Conservation (phyloP, 1,284 basidiomycete genomes). For the Xerocomus alliaceus region DNA sequence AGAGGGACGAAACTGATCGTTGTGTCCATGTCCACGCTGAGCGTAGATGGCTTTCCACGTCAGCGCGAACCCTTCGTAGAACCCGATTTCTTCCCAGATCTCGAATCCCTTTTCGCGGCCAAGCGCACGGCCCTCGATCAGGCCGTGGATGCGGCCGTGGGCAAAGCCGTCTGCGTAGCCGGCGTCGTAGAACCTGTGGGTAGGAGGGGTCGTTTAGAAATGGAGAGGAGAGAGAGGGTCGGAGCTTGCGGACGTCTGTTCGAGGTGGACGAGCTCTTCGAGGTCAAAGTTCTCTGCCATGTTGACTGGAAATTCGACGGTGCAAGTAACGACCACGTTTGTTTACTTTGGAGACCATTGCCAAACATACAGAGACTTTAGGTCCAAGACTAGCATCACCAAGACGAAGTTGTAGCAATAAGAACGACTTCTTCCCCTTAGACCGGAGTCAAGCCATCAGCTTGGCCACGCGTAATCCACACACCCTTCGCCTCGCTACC, state of each 20-base stretch:
- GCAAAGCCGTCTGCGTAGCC: constrained; percentile 81
- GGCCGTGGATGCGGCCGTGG: constrained; percentile 88
- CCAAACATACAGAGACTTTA: too few relatives aligned
- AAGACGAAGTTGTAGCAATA: too few relatives aligned
- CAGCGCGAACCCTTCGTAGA: constrained; percentile 84
- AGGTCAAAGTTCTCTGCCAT: constrained; percentile 61
- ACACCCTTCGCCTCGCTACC: constrained; percentile 6
- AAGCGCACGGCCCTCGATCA: constrained; percentile 90
- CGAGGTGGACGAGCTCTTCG: constrained; percentile 70
- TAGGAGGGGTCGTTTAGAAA: constrained; percentile 5
- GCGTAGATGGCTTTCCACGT: constrained; percentile 67
- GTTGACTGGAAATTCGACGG: too few relatives aligned
- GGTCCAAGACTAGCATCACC: too few relatives aligned
- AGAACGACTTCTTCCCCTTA: too few relatives aligned
- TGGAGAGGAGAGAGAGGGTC: background rate
- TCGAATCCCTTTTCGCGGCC: constrained; percentile 93
- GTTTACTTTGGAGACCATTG: too few relatives aligned
- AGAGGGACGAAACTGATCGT: constrained; percentile 54
- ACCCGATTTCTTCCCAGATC: constrained; percentile 96
- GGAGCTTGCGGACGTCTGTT: constrained; percentile 63
- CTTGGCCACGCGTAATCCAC: constrained; percentile 15
- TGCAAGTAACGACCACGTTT: too few relatives aligned
- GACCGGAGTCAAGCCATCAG: constrained; percentile 10
- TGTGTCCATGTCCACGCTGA: constrained; percentile 41
- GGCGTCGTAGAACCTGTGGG: constrained; percentile 75